phyloP scores from a whole-genome alignment of 2,329 filamentous ascomycete species.

The Claviceps fusiformis region DNA sequence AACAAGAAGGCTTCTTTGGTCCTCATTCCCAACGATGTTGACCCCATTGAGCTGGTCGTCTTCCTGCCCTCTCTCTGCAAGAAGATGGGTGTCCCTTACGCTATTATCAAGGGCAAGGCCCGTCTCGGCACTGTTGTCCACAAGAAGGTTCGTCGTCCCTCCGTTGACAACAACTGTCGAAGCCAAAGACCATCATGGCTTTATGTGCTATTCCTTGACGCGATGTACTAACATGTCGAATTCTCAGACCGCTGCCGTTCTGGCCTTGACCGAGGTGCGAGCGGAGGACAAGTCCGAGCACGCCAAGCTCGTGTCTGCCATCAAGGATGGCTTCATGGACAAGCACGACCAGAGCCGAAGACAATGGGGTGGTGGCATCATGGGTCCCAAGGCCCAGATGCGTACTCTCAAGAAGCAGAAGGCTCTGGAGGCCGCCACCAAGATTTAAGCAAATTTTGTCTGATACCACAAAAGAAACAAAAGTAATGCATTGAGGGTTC shows the following conservation, averaged over 20 bases:
- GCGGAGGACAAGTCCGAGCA: slow-evolving; percentile 97
- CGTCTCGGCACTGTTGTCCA: slow-evolving; percentile 97
- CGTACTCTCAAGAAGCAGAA: slow-evolving; percentile 76
- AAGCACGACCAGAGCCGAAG: slow-evolving; percentile 85
- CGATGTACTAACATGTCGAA: not conserved
- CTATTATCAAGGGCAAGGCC: slow-evolving; percentile 99
- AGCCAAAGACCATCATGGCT: too few relatives aligned
- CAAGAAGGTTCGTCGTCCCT: slow-evolving; percentile 70
- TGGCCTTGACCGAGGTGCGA: slow-evolving; percentile 93
- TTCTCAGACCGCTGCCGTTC: slow-evolving; percentile 74
- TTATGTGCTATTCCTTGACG: not conserved
- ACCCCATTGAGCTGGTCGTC: slow-evolving; percentile 98
- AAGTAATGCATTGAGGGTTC: slow-evolving; percentile 24
- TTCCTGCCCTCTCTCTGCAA: slow-evolving; percentile 98
- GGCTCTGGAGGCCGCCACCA: slow-evolving; percentile 86
- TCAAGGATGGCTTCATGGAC: slow-evolving; percentile 97
- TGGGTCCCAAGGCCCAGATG: slow-evolving; percentile 86
- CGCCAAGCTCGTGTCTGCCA: slow-evolving; percentile 84
- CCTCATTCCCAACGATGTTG: slow-evolving; percentile 97
- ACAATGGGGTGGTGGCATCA: slow-evolving; percentile 99
- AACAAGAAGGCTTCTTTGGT: slow-evolving; percentile 99
- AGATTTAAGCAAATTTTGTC: slow-evolving; percentile 58
- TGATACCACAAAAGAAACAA: slow-evolving; percentile 18
- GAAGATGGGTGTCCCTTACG: slow-evolving; percentile 99
- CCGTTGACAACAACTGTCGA: too few relatives aligned